Evolutionary conservation across 2,329 filamentous ascomycete genomes (phyloP).

Genomic region (Ophiostoma ulmi): DNA sequence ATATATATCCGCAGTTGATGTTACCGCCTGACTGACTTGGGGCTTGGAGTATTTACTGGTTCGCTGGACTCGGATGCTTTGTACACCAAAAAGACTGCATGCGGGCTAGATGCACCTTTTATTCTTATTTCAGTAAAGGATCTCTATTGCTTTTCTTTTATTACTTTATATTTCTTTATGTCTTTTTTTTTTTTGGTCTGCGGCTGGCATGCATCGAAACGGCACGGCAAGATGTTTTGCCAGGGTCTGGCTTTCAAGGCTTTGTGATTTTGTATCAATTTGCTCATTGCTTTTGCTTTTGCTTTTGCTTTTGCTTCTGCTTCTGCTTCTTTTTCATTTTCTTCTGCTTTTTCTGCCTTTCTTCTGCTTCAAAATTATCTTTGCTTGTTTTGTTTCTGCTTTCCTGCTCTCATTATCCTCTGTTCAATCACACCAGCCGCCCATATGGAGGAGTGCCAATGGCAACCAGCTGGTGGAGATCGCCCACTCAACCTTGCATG

Average conservation of each 20-base stretch:
- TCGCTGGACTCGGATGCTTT: not conserved
- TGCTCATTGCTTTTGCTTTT: no score
- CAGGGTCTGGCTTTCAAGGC: not conserved
- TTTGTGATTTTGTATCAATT: not conserved
- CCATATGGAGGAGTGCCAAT: not conserved
- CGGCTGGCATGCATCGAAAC: no score
- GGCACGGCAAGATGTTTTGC: no score
- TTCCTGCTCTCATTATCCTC: not conserved
- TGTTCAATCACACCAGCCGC: not conserved
- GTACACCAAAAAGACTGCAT: not conserved
- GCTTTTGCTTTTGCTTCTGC: no score
- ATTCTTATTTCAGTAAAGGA: not conserved
- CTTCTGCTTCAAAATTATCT: no score
- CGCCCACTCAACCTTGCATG: conserved; percentile 1
- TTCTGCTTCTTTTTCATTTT: not conserved
- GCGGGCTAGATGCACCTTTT: not conserved
- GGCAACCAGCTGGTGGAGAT: not conserved
- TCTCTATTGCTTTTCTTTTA: conserved; percentile 4
- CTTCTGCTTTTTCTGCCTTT: not conserved
- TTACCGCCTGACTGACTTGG: not conserved
- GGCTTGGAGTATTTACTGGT: not conserved
- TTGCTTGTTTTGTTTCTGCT: not conserved
- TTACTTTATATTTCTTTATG: conserved; percentile 10
- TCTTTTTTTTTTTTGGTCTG: not conserved
- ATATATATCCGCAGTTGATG: not conserved